Conservation (phyloP, 495 filamentous ascomycete species). For the Penicillium herquei region DNA sequence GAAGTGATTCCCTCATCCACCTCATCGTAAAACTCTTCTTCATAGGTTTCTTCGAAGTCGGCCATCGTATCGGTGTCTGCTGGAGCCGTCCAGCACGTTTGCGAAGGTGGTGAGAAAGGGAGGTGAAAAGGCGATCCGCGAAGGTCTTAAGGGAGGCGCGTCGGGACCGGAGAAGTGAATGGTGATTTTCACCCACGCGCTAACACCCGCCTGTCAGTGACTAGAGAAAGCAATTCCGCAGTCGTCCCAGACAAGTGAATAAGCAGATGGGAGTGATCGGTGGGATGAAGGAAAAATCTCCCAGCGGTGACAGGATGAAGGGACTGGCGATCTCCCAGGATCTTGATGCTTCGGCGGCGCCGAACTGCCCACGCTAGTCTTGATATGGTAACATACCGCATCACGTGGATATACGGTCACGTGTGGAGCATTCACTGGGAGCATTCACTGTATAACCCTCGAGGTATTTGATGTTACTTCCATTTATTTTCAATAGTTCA, state of each 20-base stretch:
- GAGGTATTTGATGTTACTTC: too few species aligned
- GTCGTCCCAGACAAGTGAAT: slow-evolving; percentile 13
- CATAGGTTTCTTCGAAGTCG: slow-evolving; percentile 51
- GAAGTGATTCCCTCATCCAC: slow-evolving; percentile 70
- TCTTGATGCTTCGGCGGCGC: slow-evolving; percentile 26
- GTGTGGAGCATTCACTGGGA: background rate
- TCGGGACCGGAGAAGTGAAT: slow-evolving; percentile 11
- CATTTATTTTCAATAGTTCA: too few species aligned
- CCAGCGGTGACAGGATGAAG: slow-evolving; percentile 26
- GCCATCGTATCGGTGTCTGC: slow-evolving; percentile 43
- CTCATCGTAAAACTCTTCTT: slow-evolving; percentile 57
- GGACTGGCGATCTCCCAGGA: slow-evolving; percentile 24
- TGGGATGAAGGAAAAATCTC: slow-evolving; percentile 21
- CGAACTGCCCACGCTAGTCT: slow-evolving; percentile 16
- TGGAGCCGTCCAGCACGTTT: background rate
- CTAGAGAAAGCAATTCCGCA: slow-evolving; percentile 11
- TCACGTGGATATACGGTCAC: slow-evolving; percentile 1
- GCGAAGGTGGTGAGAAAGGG: background rate
- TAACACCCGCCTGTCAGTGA: slow-evolving; percentile 23
- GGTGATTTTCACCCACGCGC: slow-evolving; percentile 25
- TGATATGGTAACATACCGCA: slow-evolving; percentile 8
- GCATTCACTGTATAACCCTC: too few species aligned
- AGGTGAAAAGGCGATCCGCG: slow-evolving; percentile 4
- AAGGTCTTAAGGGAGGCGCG: slow-evolving; percentile 35
- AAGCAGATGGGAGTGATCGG: slow-evolving; percentile 11